A percentile compares a stretch with the other conserved stretches of the same genome.
phyloP scores from a whole-genome alignment of 2,329 filamentous ascomycete genomes.

The Sordariomycetes sp. region DNA sequence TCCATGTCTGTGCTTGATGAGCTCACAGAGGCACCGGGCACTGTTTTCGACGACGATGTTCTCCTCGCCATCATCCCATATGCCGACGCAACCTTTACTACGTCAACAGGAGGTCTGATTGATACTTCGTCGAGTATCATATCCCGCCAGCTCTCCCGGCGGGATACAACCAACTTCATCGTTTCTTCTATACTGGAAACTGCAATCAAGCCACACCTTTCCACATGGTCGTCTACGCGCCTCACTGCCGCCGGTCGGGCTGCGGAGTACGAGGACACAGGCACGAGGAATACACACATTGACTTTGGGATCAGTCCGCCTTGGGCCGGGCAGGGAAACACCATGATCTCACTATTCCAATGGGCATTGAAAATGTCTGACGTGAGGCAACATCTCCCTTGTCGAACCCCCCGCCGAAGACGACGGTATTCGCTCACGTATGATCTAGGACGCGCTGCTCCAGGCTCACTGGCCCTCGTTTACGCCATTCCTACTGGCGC shows the following conservation, averaged over 20 bases:
- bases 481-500: conserved; percentile 54
- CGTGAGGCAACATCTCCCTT: conserved; percentile 20
- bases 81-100: background rate
- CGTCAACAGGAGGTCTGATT: background rate
- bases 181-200: background rate
- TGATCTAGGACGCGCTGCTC: conserved; percentile 25
- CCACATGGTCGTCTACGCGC: background rate
- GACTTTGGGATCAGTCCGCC: background rate
- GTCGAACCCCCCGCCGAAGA: background rate
- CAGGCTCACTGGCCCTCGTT: conserved; percentile 52
- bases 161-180: background rate
- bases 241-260: background rate
- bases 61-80: background rate
- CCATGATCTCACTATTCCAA: conserved; percentile 25
- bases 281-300: background rate
- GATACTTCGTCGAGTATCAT: background rate
- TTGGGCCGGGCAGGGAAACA: background rate
- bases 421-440: background rate
- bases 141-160: background rate
- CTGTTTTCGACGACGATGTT: background rate
- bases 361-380: conserved; percentile 44
- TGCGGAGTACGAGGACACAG: background rate
- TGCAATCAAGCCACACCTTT: background rate
- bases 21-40: background rate
- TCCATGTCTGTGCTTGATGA: background rate